Evolutionary conservation across 371 early-diverging fungal genomes (phyloP).

Genomic region (Encephalitozoon hellem): DNA sequence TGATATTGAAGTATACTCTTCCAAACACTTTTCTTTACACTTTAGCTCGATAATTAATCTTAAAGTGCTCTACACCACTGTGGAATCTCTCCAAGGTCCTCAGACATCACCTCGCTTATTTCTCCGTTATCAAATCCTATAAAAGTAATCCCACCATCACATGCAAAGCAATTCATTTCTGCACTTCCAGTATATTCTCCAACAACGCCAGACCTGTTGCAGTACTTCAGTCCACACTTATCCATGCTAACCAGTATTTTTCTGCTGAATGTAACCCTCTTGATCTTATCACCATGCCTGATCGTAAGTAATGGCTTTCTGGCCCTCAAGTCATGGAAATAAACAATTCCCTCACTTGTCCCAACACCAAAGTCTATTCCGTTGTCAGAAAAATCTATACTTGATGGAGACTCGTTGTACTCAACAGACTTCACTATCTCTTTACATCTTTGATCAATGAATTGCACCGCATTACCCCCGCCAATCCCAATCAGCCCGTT

Average conservation of each 20-base stretch:
- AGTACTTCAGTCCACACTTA: constrained; percentile 76
- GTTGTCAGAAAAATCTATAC: constrained; percentile 69
- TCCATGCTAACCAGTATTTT: constrained; percentile 76
- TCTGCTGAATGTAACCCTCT: constrained; percentile 71
- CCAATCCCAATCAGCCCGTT: constrained; percentile 82
- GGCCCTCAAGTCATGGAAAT: constrained; percentile 82
- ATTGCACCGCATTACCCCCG: constrained; percentile 67
- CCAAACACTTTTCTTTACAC: neutral
- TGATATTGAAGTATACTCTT: neutral
- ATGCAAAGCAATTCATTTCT: constrained; percentile 78
- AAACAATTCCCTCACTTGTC: constrained; percentile 74
- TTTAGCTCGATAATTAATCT: neutral
- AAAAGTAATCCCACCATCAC: constrained; percentile 76
- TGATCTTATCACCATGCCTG: constrained; percentile 88
- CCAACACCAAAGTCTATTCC: constrained; percentile 80
- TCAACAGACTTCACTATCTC: constrained; percentile 57
- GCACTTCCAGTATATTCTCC: constrained; percentile 76
- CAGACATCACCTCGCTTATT: constrained; percentile 82
- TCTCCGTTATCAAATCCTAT: constrained; percentile 82
- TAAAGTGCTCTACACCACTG: constrained; percentile 67
- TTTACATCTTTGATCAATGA: constrained; percentile 50
- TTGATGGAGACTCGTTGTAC: constrained; percentile 63
- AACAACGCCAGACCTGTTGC: constrained; percentile 73
- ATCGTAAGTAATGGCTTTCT: constrained; percentile 78
- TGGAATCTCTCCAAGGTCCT: constrained; percentile 83